Evolutionary conservation across 2,329 filamentous ascomycete genomes (phyloP).

Genomic region (Trichoderma harzianum): DNA sequence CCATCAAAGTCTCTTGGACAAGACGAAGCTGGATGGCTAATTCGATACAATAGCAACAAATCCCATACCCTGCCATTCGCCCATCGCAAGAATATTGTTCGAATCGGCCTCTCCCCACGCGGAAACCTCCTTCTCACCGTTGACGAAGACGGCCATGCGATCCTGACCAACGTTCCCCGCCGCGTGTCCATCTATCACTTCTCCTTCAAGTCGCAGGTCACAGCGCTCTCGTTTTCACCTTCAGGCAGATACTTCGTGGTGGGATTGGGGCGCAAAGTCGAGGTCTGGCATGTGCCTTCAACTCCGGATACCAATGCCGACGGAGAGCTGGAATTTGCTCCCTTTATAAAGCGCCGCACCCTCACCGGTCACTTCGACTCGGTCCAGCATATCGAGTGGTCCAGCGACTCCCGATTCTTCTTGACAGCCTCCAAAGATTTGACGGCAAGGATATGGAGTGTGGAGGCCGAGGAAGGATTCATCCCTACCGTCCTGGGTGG

Average conservation of each 20-base stretch:
- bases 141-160: constrained; percentile 90
- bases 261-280: constrained; percentile 78
- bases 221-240: constrained; percentile 84
- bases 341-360: constrained; percentile 83
- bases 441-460: constrained; percentile 91
- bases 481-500: constrained; percentile 85
- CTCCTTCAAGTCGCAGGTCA: constrained; percentile 82
- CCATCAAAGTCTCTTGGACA: neutral
- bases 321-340: constrained; percentile 89
- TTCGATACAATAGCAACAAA: constrained; percentile 62
- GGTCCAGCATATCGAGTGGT: constrained; percentile 88
- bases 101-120: constrained; percentile 81
- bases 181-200: constrained; percentile 90
- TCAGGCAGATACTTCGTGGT: constrained; percentile 89
- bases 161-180: constrained; percentile 84
- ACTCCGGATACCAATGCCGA: constrained; percentile 75
- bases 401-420: constrained; percentile 92
- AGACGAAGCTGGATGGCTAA: constrained; percentile 29
- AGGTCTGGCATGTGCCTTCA: constrained; percentile 94
- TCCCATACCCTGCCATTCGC: constrained; percentile 84
- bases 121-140: constrained; percentile 91
- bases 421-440: constrained; percentile 88
- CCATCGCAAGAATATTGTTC: constrained; percentile 88
- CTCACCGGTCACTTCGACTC: constrained; percentile 87
- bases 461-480: constrained; percentile 83